Conservation (phyloP, 2,329 filamentous ascomycete genomes). For the Penicillium thymicola region DNA sequence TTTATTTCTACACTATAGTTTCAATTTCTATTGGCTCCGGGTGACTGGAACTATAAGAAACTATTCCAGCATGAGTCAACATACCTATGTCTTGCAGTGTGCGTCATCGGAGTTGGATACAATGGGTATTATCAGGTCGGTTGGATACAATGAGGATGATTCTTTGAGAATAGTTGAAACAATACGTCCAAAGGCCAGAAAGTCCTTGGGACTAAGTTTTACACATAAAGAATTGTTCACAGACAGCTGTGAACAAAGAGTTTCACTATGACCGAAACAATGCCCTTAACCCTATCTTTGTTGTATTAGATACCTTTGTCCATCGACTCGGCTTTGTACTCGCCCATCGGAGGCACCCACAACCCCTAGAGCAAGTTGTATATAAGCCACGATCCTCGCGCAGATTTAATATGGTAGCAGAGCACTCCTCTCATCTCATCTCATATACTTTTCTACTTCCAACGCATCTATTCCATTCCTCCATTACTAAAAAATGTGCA, state of each 20-base stretch:
- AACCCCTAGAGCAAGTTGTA: not conserved
- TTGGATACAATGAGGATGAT: not conserved
- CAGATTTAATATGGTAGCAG: not conserved
- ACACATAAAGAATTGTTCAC: not conserved
- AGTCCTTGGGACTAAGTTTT: not conserved
- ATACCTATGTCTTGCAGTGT: not conserved
- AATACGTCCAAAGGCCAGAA: not conserved
- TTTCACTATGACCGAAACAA: not conserved
- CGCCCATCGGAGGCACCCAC: not conserved
- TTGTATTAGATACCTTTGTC: not conserved
- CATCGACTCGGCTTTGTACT: slow-evolving; percentile 1
- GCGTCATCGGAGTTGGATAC: not conserved
- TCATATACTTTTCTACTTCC: not conserved
- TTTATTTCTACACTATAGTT: not conserved
- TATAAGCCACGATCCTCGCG: not conserved
- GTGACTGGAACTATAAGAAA: not conserved
- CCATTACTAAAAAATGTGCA: slow-evolving; percentile 21
- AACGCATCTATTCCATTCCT: not conserved
- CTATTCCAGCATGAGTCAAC: not conserved
- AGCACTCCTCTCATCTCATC: not conserved
- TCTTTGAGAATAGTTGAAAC: not conserved
- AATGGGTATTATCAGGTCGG: not conserved
- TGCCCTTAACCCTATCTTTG: not conserved
- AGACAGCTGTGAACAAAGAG: not conserved
- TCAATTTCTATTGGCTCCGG: not conserved